These are phyloP conservation scores for Vanderwaltozyma yarrowii DNA, from an alignment of 805 yeast genomes.

Conservation along the genomic window DNA sequence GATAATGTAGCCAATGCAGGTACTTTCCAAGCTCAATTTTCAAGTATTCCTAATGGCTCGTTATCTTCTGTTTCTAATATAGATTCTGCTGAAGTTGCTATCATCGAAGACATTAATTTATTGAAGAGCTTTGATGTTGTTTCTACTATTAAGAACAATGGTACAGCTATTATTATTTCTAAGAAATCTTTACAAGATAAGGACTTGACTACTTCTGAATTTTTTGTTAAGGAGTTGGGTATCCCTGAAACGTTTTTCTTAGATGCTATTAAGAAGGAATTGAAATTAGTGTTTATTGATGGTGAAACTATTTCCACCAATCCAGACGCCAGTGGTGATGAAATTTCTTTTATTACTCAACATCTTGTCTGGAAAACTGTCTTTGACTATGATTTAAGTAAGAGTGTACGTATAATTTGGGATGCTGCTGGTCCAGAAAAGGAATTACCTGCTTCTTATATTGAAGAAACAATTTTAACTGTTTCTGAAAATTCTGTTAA, in stretches of 20 bases:
- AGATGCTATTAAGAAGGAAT: slow-evolving; percentile 40
- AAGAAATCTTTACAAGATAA: slow-evolving; percentile 23
- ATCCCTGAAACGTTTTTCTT: slow-evolving; percentile 42
- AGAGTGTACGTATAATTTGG: slow-evolving; percentile 46
- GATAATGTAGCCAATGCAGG: slow-evolving; percentile 74
- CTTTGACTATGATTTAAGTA: slow-evolving; percentile 43
- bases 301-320: slow-evolving; percentile 14
- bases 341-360: slow-evolving; percentile 61
- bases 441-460: slow-evolving; percentile 64
- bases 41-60: slow-evolving; percentile 24
- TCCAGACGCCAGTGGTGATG: slow-evolving; percentile 2
- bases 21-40: slow-evolving; percentile 55
- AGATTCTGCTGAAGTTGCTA: slow-evolving; percentile 51
- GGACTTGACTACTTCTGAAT: slow-evolving; percentile 29
- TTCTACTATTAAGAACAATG: slow-evolving; percentile 46
- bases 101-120: slow-evolving; percentile 52
- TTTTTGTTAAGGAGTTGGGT: slow-evolving; percentile 41
- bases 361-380: slow-evolving; percentile 70
- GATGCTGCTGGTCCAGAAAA: slow-evolving; percentile 76
- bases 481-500: slow-evolving; percentile 38
- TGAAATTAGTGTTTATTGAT: slow-evolving; percentile 51
- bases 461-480: slow-evolving; percentile 54
- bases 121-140: slow-evolving; percentile 52
- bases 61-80: slow-evolving; percentile 26
- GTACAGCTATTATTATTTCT: slow-evolving; percentile 38